Evolutionary conservation across 2,329 filamentous ascomycete genomes (phyloP).

Genomic region (Pseudocercospora vitis): DNA sequence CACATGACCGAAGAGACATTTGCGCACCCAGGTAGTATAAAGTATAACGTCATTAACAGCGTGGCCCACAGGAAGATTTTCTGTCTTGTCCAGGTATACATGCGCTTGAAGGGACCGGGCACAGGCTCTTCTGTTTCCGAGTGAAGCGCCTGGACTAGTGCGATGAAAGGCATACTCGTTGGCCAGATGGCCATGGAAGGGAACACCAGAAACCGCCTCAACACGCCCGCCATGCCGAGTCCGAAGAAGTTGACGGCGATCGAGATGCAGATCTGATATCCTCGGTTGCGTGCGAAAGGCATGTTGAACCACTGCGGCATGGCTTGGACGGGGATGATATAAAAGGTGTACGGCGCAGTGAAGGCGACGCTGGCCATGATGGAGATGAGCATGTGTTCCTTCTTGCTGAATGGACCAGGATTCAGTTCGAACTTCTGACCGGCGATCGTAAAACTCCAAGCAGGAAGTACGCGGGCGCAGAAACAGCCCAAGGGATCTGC

Average conservation of each 20-base stretch:
- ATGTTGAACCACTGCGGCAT: conserved; percentile 12
- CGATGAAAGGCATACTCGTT: conserved; percentile 2
- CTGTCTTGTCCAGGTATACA: conserved; percentile 15
- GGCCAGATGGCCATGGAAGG: conserved; percentile 91
- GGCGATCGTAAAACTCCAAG: conserved; percentile 53
- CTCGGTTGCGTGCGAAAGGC: conserved; percentile 9
- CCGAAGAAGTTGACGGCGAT: conserved; percentile 51
- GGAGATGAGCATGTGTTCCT: conserved; percentile 62
- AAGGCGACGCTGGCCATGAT: conserved; percentile 61
- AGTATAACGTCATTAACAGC: conserved; percentile 6
- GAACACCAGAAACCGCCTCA: conserved; percentile 74
- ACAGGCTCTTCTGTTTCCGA: conserved; percentile 12
- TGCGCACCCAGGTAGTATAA: conserved; percentile 11
- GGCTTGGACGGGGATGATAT: conserved; percentile 14
- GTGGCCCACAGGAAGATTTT: conserved; percentile 15
- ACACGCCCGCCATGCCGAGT: conserved; percentile 79
- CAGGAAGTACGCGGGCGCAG: conserved; percentile 58
- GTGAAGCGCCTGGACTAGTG: conserved; percentile 13
- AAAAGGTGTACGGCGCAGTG: conserved; percentile 5
- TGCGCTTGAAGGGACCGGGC: conserved; percentile 8
- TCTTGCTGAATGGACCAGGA: conserved; percentile 61
- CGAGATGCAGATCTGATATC: conserved; percentile 14
- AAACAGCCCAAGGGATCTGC: conserved; percentile 49
- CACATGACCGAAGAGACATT: neutral
- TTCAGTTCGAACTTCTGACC: conserved; percentile 59